phyloP scores from a whole-genome alignment of 257 asterid genomes.

The Solanum pimpinellifolium region DNA sequence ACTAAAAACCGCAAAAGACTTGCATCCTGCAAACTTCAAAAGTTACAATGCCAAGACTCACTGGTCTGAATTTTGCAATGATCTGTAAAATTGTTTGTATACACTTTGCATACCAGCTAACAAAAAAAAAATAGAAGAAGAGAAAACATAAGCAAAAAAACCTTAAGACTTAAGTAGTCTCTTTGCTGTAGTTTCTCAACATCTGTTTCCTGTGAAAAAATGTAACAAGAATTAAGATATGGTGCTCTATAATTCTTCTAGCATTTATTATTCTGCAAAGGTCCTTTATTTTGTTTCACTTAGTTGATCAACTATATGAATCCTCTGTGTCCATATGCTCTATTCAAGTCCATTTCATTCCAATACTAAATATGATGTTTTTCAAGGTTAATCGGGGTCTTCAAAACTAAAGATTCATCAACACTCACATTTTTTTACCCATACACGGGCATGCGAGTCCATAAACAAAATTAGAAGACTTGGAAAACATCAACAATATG shows the following conservation, averaged over 20 bases:
- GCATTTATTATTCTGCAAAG: not conserved
- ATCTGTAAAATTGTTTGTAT: not conserved
- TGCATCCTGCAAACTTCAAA: slow-evolving; percentile 87
- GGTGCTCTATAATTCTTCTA: not conserved
- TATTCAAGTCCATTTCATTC: not conserved
- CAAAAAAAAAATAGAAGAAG: not conserved
- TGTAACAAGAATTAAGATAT: not conserved
- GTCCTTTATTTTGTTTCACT: not conserved
- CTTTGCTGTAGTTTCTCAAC: slow-evolving; percentile 95
- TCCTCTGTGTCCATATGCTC: not conserved
- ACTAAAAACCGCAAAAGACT: slow-evolving; percentile 94
- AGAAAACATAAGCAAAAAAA: not conserved
- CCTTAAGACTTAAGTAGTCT: slow-evolving; percentile 85
- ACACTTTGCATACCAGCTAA: not conserved
- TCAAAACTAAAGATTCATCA: not conserved
- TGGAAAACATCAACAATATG: not conserved
- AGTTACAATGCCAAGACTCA: slow-evolving; percentile 29
- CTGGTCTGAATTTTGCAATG: slow-evolving; percentile 3
- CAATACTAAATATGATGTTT: not conserved
- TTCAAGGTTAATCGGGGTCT: not conserved
- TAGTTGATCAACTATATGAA: not conserved
- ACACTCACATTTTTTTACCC: not conserved
- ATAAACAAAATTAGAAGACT: not conserved
- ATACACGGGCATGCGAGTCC: not conserved
- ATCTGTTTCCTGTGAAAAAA: slow-evolving; percentile 66